These are phyloP conservation scores for Lecanicillium sp. DNA, from an alignment of 2,329 filamentous ascomycete genomes.

Conservation along the genomic window DNA sequence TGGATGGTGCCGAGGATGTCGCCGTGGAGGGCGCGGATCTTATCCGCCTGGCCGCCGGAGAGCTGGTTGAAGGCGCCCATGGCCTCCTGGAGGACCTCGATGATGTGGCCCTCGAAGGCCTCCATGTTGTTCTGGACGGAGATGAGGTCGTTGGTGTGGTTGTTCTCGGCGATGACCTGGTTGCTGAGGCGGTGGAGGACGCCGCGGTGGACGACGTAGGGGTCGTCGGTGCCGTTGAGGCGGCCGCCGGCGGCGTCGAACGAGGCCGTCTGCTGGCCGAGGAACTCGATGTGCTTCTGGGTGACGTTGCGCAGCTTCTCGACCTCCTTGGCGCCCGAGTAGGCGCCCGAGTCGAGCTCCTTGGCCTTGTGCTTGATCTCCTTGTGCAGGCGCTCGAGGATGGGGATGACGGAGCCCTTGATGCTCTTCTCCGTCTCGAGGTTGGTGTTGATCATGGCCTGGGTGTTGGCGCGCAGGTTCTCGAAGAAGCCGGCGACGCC, in stretches of 20 bases:
- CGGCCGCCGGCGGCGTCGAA: conserved; percentile 72
- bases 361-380: conserved; percentile 97
- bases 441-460: conserved; percentile 84
- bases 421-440: conserved; percentile 86
- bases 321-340: conserved; percentile 82
- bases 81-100: conserved; percentile 75
- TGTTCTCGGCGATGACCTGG: conserved; percentile 93
- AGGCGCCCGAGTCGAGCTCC: conserved; percentile 73
- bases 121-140: conserved; percentile 87
- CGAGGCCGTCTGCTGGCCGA: conserved; percentile 76
- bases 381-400: conserved; percentile 84
- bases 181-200: conserved; percentile 79
- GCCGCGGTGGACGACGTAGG: conserved; percentile 78
- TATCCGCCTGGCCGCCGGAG: conserved; percentile 73
- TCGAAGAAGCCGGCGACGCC: conserved; percentile 89
- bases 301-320: conserved; percentile 80
- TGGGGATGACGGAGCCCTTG: conserved; percentile 77
- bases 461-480: conserved; percentile 87
- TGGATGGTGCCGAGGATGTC: conserved; percentile 77
- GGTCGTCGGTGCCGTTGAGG: conserved; percentile 69
- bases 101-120: conserved; percentile 78
- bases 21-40: conserved; percentile 70
- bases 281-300: conserved; percentile 92
- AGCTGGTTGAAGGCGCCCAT: conserved; percentile 80
- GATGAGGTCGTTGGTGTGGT: conserved; percentile 85